Evolutionary conservation across 805 yeast genomes (phyloP), one percentile per base, ranked within the genome.

Genomic region (Wickerhamomyces bisporus): DNA sequence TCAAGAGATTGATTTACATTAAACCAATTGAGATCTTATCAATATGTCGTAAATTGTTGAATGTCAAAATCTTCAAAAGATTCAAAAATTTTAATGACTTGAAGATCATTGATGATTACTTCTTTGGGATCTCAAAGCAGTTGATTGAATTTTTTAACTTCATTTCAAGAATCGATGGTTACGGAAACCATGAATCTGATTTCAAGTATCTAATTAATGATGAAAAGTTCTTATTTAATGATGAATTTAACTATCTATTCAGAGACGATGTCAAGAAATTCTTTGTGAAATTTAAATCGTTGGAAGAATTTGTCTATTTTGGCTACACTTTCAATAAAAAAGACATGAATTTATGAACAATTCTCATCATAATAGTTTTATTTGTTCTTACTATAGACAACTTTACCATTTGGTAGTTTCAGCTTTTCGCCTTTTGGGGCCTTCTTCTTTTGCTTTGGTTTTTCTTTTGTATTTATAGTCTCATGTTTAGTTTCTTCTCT

Each of bases 321-420:
- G 35, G 37, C 3, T 38, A 21, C 17, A 29, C 41, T 13, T 38
- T 38, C 15, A 12, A 16, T 9, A 25, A 28, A 26, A 17, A 23
- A 17, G 26, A 27, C 17, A 16, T 32, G 32, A 24, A 26, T 9
- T 11, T 26, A 18, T 18, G 17, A 19, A 7, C 17, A 19, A 11
- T 5, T 5, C 15, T 29, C 26, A 12, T 16, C 11, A 17, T 33
- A 20, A 13, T 17, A 10, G 24, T 21, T 29, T 26, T 42, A 33
- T 19, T 39, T 46, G 38, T 52, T 53, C 38, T 48, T 50, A 26
- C 57, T 43, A 36, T 62, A 60, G 4, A 75, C 66, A 10, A 75
- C 74, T 52, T 78, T 78, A 1, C 86, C 86, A 50, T 79, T 79
- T 9, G 82, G 81, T 42, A 79, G 61, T 35, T 66, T 75, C 32